phyloP scores from a whole-genome alignment of 805 yeast genomes.

The Ogataea sp. region DNA sequence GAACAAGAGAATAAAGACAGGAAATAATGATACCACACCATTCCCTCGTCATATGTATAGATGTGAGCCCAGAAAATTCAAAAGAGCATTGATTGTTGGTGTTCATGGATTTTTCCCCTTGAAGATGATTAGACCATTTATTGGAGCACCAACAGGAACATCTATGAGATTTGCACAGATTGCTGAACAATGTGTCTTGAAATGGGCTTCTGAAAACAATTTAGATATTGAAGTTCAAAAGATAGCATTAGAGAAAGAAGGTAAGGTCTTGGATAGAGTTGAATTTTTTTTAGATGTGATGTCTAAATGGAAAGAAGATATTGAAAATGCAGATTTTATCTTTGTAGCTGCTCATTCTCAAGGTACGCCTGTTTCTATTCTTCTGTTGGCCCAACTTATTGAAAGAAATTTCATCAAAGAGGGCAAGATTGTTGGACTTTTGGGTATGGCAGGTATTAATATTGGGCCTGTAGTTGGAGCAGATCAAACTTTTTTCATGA shows the following conservation, averaged over 20 bases:
- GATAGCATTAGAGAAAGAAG: slow-evolving; percentile 91
- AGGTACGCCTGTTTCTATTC: slow-evolving; percentile 87
- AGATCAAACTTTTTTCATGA: slow-evolving; percentile 74
- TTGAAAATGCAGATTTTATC: slow-evolving; percentile 63
- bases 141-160: slow-evolving; percentile 97
- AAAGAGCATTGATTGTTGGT: slow-evolving; percentile 75
- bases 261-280: slow-evolving; percentile 80
- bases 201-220: slow-evolving; percentile 51
- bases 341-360: slow-evolving; percentile 93
- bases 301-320: slow-evolving; percentile 48
- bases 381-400: slow-evolving; percentile 65
- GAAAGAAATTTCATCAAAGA: slow-evolving; percentile 44
- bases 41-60: slow-evolving; percentile 17
- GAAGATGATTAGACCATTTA: slow-evolving; percentile 69
- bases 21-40: no score
- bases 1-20: not conserved
- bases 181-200: slow-evolving; percentile 69
- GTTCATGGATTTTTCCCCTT: slow-evolving; percentile 97
- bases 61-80: slow-evolving; percentile 20
- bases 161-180: slow-evolving; percentile 85
- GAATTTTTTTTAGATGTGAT: slow-evolving; percentile 69
- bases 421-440: slow-evolving; percentile 50
- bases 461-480: slow-evolving; percentile 91
- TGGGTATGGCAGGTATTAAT: slow-evolving; percentile 95
- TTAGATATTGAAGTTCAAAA: slow-evolving; percentile 59